Conservation (phyloP, 345 rosid genomes). For the Moricandia arvensis region DNA sequence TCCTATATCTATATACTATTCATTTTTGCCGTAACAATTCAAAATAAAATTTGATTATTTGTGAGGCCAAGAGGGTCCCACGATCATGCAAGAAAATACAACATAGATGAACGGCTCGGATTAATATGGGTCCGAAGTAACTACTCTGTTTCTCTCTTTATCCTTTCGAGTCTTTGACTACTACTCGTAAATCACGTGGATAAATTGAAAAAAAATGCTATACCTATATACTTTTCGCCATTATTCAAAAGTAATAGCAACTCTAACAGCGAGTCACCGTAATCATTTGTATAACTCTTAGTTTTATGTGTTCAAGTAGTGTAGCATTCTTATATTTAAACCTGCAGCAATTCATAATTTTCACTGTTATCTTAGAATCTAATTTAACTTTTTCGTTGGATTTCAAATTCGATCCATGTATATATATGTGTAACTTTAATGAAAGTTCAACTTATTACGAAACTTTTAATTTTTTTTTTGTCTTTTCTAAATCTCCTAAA, state of each 20-base stretch:
- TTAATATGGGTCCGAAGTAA: not conserved
- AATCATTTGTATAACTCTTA: not conserved
- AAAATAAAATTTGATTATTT: not conserved
- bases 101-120: constrained; percentile 21
- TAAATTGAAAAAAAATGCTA: constrained; percentile 19
- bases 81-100: constrained; percentile 5
- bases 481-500: not conserved
- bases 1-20: not conserved
- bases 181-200: constrained; percentile 29
- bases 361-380: not conserved
- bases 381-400: too few species aligned
- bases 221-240: not conserved
- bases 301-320: not conserved
- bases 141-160: constrained; percentile 15
- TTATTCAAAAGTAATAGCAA: not conserved
- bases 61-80: constrained; percentile 11
- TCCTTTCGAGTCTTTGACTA: constrained; percentile 21
- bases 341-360: not conserved
- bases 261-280: not conserved
- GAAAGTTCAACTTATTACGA: not conserved
- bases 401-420: not conserved
- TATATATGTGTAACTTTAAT: not conserved
- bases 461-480: too few species aligned
- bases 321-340: not conserved
- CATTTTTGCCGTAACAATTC: not conserved